Base-by-base conservation (phyloP, 2,329 filamentous ascomycete genomes). In the Fusarium sp. region DNA sequence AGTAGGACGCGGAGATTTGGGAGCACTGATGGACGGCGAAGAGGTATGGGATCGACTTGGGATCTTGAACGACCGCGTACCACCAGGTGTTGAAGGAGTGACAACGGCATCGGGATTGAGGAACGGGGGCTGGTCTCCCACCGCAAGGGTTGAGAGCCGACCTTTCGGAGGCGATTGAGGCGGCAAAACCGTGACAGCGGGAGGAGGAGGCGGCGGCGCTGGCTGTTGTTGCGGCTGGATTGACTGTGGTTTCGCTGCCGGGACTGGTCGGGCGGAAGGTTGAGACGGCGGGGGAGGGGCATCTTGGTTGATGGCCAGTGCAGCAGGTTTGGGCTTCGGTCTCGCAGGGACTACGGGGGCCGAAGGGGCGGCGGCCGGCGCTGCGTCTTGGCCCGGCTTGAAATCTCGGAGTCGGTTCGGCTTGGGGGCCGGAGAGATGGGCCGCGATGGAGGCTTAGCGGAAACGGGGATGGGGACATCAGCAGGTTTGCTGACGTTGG, bases 161-260 rank as follows among this genome's bases (percentile, higher is more conserved):
- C 76, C 78, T 68, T 89, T 91, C 1, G 89, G 87, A 1, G 92
- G 91, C 11, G 92, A 94, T 54, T 87, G 87, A 6, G 92, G 92
- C 44, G 92, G 91, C 58, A 93, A 87, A 48, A 94, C 83, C 6
- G 86, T 88, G 62, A 95, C 88, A 34, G 90, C 86, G 16, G 93
- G 92, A 31, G 90, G 87, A n/a, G 79, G 79, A n/a, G 79, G 79
- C 31, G 75, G 72, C 16, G 64, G 60, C 13, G 65, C 62, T n/a
- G 61, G 54, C 34, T 71, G 67, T 18, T 72, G 69, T 53, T 73
- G 70, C n/a, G 60, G 66, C 28, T 69, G 70, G n/a, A 52, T 12
- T 41, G 60, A 36, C 41, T 71, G 71, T 44, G 76, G 66, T 60
- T 77, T 79, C 23, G 67, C 41, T 23, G 66, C 56, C 7, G 72